phyloP scores from a whole-genome alignment of 208 protist genomes.

The Wallacemonas collosoma region DNA sequence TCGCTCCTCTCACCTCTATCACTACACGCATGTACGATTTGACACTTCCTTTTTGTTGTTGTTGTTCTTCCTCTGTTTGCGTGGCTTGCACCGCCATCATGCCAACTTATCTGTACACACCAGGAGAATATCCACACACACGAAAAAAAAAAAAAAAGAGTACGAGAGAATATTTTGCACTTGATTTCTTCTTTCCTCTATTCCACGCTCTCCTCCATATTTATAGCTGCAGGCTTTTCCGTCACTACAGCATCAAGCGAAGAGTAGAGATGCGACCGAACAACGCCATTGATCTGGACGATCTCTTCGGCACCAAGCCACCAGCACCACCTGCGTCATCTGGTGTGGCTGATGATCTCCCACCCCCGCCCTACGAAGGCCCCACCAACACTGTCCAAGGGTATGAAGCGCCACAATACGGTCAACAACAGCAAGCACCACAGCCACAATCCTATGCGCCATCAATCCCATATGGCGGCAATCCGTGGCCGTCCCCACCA shows the following conservation, averaged over 20 bases:
- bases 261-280: constrained; percentile 27
- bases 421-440: constrained; percentile 6
- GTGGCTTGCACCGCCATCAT: too few relatives aligned
- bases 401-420: constrained; percentile 10
- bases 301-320: constrained; percentile 63
- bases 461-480: neutral
- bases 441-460: neutral
- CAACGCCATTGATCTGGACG: constrained; percentile 57
- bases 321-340: constrained; percentile 24
- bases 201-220: neutral
- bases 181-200: too few relatives aligned
- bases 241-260: neutral
- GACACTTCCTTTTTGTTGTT: too few relatives aligned
- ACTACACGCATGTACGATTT: too few relatives aligned
- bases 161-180: too few relatives aligned
- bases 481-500: neutral
- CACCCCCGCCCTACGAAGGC: constrained; percentile 13
- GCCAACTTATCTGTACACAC: too few relatives aligned
- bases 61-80: too few relatives aligned
- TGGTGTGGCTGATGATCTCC: constrained; percentile 23
- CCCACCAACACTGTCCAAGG: constrained; percentile 14
- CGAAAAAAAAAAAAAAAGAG: too few relatives aligned
- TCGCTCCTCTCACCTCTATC: too few relatives aligned
- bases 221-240: neutral
- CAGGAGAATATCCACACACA: too few relatives aligned